A percentile compares a stretch with the other conserved stretches of the same genome.
These are phyloP conservation scores for Monosporascus sp. DNA, from an alignment of 2,329 filamentous ascomycete species.

Conservation along the genomic window DNA sequence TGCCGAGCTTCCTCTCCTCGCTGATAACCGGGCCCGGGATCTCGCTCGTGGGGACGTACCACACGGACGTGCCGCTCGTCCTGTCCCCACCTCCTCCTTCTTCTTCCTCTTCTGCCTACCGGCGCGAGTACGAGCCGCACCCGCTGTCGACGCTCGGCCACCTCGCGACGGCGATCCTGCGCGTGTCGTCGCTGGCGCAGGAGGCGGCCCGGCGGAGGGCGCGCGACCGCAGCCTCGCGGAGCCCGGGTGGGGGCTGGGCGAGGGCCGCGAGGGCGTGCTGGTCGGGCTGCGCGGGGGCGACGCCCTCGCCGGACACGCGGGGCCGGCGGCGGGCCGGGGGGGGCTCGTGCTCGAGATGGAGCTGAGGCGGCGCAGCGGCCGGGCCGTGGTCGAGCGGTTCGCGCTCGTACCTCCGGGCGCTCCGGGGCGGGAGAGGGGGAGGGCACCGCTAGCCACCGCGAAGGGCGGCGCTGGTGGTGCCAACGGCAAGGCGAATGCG, in stretches of 20 bases:
- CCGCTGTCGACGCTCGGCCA: slow-evolving; percentile 71
- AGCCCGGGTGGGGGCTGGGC: slow-evolving; percentile 72
- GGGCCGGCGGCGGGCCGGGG: slow-evolving; percentile 17
- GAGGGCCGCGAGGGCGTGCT: slow-evolving; percentile 76
- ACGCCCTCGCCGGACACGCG: slow-evolving; percentile 16
- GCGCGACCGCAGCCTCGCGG: slow-evolving; percentile 65
- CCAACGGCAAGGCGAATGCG: slow-evolving; percentile 5
- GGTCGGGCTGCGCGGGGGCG: slow-evolving; percentile 56
- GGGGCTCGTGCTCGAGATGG: slow-evolving; percentile 74
- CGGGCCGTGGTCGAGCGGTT: slow-evolving; percentile 67
- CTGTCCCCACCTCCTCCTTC: slow-evolving; percentile 16
- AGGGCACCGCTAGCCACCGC: slow-evolving; percentile 4
- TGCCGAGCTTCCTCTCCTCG: slow-evolving; percentile 56
- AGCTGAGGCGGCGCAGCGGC: slow-evolving; percentile 79
- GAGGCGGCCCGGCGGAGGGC: slow-evolving; percentile 70
- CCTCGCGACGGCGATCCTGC: slow-evolving; percentile 82
- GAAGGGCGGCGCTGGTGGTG: not conserved
- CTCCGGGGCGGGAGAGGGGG: slow-evolving; percentile 5
- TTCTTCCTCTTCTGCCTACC: slow-evolving; percentile 4
- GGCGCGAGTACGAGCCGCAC: slow-evolving; percentile 57
- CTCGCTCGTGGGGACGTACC: slow-evolving; percentile 75
- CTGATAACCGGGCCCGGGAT: slow-evolving; percentile 59
- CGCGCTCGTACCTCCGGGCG: slow-evolving; percentile 35
- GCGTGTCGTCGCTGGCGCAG: slow-evolving; percentile 67
- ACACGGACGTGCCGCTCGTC: slow-evolving; percentile 66